Conservation (phyloP, 2,329 filamentous ascomycete species). For the Colletotrichum trifolii region DNA sequence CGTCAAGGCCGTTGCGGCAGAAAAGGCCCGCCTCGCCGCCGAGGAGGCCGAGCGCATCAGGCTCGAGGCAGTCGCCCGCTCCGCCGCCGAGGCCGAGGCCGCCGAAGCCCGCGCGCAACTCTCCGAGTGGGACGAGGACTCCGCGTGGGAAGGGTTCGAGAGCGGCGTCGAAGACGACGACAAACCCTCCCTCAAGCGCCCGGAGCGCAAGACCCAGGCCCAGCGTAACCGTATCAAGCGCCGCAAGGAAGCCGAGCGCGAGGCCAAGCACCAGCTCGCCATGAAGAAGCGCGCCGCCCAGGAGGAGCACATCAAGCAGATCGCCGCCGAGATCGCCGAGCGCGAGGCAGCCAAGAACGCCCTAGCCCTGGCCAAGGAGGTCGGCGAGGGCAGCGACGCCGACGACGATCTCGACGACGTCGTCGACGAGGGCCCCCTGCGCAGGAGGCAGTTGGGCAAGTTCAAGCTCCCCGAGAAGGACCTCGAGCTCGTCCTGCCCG, state of each 20-base stretch:
- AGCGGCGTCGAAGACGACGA: constrained; percentile 76
- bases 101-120: constrained; percentile 74
- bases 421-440: constrained; percentile 71
- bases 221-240: constrained; percentile 91
- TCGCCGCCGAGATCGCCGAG: constrained; percentile 71
- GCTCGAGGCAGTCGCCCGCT: constrained; percentile 74
- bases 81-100: constrained; percentile 79
- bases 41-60: constrained; percentile 75
- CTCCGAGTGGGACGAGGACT: constrained; percentile 85
- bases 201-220: constrained; percentile 84
- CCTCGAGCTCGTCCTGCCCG: constrained; percentile 82
- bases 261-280: constrained; percentile 78
- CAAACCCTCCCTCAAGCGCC: constrained; percentile 68
- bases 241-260: constrained; percentile 86
- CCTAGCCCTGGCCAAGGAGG: constrained; percentile 52
- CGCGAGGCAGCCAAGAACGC: constrained; percentile 58
- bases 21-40: constrained; percentile 77
- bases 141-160: constrained; percentile 90
- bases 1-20: constrained; percentile 80
- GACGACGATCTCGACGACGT: constrained; percentile 65
- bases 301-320: constrained; percentile 75
- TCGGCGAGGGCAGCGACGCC: constrained; percentile 46
- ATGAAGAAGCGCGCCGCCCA: constrained; percentile 80
- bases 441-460: constrained; percentile 80
- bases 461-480: constrained; percentile 80